A percentile compares a stretch with the other conserved stretches of the same genome.
phyloP scores from a whole-genome alignment of 805 yeast genomes.

The Saccharomyces cerevisiae region DNA sequence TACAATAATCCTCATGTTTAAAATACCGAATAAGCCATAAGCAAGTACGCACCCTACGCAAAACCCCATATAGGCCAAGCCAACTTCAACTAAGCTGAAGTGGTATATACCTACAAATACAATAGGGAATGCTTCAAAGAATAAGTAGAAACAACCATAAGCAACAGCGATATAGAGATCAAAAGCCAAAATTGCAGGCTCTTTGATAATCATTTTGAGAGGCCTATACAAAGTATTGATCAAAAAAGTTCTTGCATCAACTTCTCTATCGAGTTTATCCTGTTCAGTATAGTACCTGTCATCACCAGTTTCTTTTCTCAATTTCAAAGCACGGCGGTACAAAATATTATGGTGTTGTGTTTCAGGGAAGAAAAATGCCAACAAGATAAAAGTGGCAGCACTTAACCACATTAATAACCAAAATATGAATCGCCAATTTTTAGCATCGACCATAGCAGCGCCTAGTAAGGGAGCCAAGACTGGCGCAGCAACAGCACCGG shows the following conservation, averaged over 20 bases:
- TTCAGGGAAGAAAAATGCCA: slow-evolving; percentile 41
- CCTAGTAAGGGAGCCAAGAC: slow-evolving; percentile 51
- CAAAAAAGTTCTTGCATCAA: slow-evolving; percentile 15
- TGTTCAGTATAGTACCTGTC: slow-evolving; percentile 36
- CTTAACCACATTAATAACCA: slow-evolving; percentile 42
- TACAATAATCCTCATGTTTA: slow-evolving; percentile 23
- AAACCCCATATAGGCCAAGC: slow-evolving; percentile 40
- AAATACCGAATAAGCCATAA: slow-evolving; percentile 22
- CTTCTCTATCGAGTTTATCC: slow-evolving; percentile 28
- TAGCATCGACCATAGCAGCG: slow-evolving; percentile 39
- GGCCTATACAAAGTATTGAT: slow-evolving; percentile 41
- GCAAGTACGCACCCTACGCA: slow-evolving; percentile 40
- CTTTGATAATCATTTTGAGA: slow-evolving; percentile 39
- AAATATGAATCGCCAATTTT: slow-evolving; percentile 47
- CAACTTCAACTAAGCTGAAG: slow-evolving; percentile 41
- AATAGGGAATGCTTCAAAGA: slow-evolving; percentile 57
- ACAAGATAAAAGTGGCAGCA: slow-evolving; percentile 32
- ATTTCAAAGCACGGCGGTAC: slow-evolving; percentile 39
- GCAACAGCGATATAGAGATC: slow-evolving; percentile 44
- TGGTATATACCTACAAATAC: slow-evolving; percentile 39
- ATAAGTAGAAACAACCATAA: slow-evolving; percentile 46
- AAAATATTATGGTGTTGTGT: slow-evolving; percentile 39
- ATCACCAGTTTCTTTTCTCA: slow-evolving; percentile 44
- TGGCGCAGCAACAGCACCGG: slow-evolving; percentile 49
- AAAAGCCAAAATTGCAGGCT: slow-evolving; percentile 50